Conservation (phyloP, 2,329 filamentous ascomycete genomes). For the Zalaria sp. region DNA sequence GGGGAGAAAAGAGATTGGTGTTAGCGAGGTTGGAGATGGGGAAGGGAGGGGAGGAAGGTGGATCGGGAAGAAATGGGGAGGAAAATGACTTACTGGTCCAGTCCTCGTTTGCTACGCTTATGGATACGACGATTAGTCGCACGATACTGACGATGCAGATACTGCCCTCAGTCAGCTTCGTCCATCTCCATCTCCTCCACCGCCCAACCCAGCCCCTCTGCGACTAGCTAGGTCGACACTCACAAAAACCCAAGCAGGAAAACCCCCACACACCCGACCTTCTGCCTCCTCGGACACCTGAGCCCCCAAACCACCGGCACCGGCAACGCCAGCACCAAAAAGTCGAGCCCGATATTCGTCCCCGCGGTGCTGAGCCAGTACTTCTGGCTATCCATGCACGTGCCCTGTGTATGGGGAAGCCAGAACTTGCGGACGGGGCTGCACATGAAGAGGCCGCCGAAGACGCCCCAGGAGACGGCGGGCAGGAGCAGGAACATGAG, state of each 20-base stretch:
- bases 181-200: too few species aligned
- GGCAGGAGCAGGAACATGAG: slow-evolving; percentile 17
- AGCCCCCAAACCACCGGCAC: slow-evolving; percentile 18
- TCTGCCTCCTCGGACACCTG: slow-evolving; percentile 17
- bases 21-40: too few species aligned
- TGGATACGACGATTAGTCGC: slow-evolving; percentile 12
- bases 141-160: slow-evolving; percentile 14
- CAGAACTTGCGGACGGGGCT: slow-evolving; percentile 28
- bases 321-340: slow-evolving; percentile 19
- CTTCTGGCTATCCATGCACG: slow-evolving; percentile 24
- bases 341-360: slow-evolving; percentile 22
- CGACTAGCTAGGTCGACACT: slow-evolving; percentile 1
- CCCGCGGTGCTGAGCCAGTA: slow-evolving; percentile 27
- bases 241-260: slow-evolving; percentile 21
- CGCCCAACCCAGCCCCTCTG: too few species aligned
- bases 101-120: slow-evolving; percentile 3
- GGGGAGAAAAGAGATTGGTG: too few species aligned
- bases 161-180: slow-evolving; percentile 7
- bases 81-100: background rate
- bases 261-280: slow-evolving; percentile 18
- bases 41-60: too few species aligned
- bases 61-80: too few species aligned
- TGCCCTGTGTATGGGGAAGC: slow-evolving; percentile 15
- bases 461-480: slow-evolving; percentile 17
- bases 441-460: slow-evolving; percentile 27